These are phyloP conservation scores for Citrus mangshanensis DNA, from an alignment of 345 rosid species.

Conservation along the genomic window DNA sequence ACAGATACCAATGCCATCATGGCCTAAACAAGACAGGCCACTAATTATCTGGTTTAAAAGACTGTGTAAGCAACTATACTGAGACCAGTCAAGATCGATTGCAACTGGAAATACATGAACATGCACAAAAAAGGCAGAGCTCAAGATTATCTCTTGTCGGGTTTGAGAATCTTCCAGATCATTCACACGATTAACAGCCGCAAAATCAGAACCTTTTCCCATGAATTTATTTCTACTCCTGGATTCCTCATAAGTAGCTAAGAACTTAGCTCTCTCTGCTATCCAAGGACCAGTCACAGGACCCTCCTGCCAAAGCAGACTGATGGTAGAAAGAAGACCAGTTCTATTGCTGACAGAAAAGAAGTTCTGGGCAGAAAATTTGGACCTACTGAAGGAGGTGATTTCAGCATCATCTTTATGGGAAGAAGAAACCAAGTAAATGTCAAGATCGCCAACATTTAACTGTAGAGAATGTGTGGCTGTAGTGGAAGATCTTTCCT, in stretches of 20 bases:
- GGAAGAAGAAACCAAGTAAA: conserved; percentile 56
- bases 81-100: conserved; percentile 46
- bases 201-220: conserved; percentile 68
- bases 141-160: conserved; percentile 58
- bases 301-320: conserved; percentile 78
- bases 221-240: conserved; percentile 38
- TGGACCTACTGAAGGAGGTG: conserved; percentile 21
- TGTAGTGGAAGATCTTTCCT: conserved; percentile 38
- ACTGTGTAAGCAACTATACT: conserved; percentile 36
- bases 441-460: conserved; percentile 48
- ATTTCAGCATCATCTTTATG: conserved; percentile 30
- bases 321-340: conserved; percentile 52
- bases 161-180: conserved; percentile 57
- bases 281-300: conserved; percentile 60
- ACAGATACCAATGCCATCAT: conserved; percentile 23
- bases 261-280: conserved; percentile 67
- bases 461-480: conserved; percentile 49
- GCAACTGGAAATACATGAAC: conserved; percentile 46
- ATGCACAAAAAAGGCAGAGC: conserved; percentile 63
- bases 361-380: conserved; percentile 49
- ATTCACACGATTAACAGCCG: conserved; percentile 51
- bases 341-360: conserved; percentile 44
- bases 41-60: conserved; percentile 49
- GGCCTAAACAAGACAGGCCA: conserved; percentile 36
- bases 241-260: conserved; percentile 60